These are phyloP conservation scores for Dipteronia sinensis DNA, from an alignment of 345 rosid species.

Conservation along the genomic window DNA sequence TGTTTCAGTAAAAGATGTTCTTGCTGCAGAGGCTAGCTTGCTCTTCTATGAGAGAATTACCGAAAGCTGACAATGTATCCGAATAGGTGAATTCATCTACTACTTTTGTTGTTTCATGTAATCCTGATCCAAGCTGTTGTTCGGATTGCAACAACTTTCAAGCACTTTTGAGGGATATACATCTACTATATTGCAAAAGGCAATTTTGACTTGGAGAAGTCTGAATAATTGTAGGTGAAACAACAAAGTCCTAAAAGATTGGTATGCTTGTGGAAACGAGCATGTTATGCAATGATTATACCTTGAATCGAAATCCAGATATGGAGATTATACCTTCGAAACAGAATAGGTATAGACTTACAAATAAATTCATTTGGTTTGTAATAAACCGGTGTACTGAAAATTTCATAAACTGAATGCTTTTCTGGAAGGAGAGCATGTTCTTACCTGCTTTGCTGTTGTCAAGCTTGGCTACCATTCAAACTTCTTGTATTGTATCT, in stretches of 20 bases:
- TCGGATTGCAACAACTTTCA: neutral
- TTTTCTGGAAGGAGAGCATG: neutral
- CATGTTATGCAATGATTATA: neutral
- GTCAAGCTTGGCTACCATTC: neutral
- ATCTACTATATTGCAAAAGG: neutral
- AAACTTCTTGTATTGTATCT: neutral
- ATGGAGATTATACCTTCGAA: neutral
- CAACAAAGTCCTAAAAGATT: neutral
- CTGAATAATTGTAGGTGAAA: neutral
- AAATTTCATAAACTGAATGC: neutral
- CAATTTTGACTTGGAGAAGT: constrained; percentile 1
- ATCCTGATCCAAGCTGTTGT: neutral
- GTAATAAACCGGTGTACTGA: neutral
- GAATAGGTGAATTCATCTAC: neutral
- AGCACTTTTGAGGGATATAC: neutral
- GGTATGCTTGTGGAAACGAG: neutral
- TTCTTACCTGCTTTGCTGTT: neutral
- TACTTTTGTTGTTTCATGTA: neutral
- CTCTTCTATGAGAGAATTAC: constrained; percentile 73
- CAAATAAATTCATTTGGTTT: neutral
- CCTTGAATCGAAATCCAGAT: neutral
- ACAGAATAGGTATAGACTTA: neutral
- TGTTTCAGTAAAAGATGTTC: constrained; percentile 73
- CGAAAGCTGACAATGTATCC: constrained; percentile 20
- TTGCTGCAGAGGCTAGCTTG: constrained; percentile 80